phyloP scores from a whole-genome alignment of 1,284 basidiomycete genomes.

The Puccinia hordei region DNA sequence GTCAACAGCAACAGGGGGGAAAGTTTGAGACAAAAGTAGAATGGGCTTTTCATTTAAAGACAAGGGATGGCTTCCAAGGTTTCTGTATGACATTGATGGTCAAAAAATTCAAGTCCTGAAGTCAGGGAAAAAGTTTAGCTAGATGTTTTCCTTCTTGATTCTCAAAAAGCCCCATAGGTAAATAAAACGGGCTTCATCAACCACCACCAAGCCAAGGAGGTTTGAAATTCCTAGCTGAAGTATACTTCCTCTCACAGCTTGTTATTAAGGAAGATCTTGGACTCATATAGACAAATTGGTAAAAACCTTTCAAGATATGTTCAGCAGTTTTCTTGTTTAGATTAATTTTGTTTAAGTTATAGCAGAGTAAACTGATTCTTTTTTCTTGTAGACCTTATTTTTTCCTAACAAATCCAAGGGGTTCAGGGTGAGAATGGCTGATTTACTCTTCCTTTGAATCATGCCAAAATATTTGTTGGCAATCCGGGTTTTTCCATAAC shows the following conservation, averaged over 20 bases:
- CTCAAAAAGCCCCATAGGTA: neutral
- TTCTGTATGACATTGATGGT: no score
- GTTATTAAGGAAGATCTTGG: no score
- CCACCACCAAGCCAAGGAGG: neutral
- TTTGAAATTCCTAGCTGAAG: neutral
- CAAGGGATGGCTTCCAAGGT: no score
- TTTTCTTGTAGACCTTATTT: neutral
- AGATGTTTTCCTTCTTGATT: neutral
- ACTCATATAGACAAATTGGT: constrained; percentile 13
- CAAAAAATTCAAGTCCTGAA: no score
- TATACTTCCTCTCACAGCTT: neutral
- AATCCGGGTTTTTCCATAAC: neutral
- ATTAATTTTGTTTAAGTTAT: constrained; percentile 19
- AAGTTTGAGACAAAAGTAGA: no score
- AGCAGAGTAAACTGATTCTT: neutral
- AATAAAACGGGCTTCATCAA: neutral
- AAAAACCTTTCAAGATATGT: neutral
- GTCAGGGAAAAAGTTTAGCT: neutral
- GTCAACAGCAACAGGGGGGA: no score
- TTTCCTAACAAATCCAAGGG: neutral
- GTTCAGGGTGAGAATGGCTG: neutral
- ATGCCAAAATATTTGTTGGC: neutral
- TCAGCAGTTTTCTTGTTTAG: neutral
- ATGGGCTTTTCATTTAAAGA: no score
- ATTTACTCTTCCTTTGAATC: neutral